Evolutionary conservation across 768 basidiomycete genomes (phyloP).

Genomic region (Tylopilus sp.): DNA sequence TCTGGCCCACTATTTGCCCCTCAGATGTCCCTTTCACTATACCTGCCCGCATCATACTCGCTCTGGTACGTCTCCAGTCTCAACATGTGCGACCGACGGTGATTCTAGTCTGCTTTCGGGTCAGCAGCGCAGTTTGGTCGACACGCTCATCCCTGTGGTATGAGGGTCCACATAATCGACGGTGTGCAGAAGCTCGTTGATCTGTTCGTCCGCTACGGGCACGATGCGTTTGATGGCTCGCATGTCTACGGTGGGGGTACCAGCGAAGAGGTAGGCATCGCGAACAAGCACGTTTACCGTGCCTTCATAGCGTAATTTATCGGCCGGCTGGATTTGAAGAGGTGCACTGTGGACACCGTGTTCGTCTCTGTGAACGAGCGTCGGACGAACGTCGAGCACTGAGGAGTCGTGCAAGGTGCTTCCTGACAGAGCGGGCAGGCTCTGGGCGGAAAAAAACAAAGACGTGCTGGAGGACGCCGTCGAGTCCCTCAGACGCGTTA

Average conservation of each 20-base stretch:
- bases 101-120: constrained; percentile 6
- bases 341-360: constrained; percentile 20
- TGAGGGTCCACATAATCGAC: constrained; percentile 11
- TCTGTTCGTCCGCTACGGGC: constrained; percentile 12
- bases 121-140: constrained; percentile 16
- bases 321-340: constrained; percentile 12
- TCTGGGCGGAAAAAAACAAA: background rate
- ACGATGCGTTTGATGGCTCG: constrained; percentile 13
- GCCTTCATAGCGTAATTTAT: constrained; percentile 6
- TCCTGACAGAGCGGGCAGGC: constrained; percentile 21
- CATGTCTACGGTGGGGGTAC: constrained; percentile 11
- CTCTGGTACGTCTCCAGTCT: constrained; percentile 1
- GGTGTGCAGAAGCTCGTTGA: constrained; percentile 21
- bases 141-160: constrained; percentile 1
- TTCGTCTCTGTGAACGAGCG: constrained; percentile 1
- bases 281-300: background rate
- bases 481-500: constrained; percentile 1
- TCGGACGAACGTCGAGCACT: background rate
- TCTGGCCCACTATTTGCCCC: background rate
- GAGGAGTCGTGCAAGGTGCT: constrained; percentile 25
- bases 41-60: constrained; percentile 6
- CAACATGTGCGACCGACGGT: background rate
- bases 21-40: background rate
- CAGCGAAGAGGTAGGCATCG: constrained; percentile 10
- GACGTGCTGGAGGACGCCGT: background rate